Evolutionary conservation across 352 stramenopile genomes (phyloP), one percentile per base, ranked within the genome.

Genomic region (Pythium brachiatum): DNA sequence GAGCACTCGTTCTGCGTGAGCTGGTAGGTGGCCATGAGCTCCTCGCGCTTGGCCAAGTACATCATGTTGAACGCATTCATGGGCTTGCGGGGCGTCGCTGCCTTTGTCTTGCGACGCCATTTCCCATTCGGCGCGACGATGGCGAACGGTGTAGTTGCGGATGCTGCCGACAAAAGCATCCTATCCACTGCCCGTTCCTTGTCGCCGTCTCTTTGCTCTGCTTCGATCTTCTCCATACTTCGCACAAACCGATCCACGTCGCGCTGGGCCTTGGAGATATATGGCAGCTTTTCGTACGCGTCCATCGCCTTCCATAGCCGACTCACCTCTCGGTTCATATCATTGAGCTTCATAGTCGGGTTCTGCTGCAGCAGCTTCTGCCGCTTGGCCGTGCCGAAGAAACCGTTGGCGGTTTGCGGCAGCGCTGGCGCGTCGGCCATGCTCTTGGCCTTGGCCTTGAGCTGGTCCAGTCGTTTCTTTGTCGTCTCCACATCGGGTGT

Each of bases 1-100:
- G 74, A 87, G 51, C 75, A 86, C 53, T 89, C 76, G 53, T 89
- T 87, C 65, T 89, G 78, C 16, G 76, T 80, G 59, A 89, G 79
- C 58, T 89, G 74, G 48, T 86, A 84, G 20, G 66, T 69, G 13
- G 63, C 60, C 44, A 86, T 69, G 9, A 89, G 60, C 59, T 89
- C 76, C 1, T 66, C 65, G 25, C 75, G 77, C 67, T 82, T 79
- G 2, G 74, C 75, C 65, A 87, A 74, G 50, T 81, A 86, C 76
- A 86, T 87, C 25, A 87, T 66, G 53, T 87, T 87, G 67, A 80
- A 86, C 15, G 78, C 78, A 9, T 75, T 83, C 50, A 84, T 72
- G 2, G 75, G 75, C 1, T 64, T 68, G 0, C 72, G 70, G 12
- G 76, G 77, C 3, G 54, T 51, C 18, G 44, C 51, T 15, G 53